phyloP scores from a whole-genome alignment of 2,329 filamentous ascomycete species.

The Mycogone perniciosa region DNA sequence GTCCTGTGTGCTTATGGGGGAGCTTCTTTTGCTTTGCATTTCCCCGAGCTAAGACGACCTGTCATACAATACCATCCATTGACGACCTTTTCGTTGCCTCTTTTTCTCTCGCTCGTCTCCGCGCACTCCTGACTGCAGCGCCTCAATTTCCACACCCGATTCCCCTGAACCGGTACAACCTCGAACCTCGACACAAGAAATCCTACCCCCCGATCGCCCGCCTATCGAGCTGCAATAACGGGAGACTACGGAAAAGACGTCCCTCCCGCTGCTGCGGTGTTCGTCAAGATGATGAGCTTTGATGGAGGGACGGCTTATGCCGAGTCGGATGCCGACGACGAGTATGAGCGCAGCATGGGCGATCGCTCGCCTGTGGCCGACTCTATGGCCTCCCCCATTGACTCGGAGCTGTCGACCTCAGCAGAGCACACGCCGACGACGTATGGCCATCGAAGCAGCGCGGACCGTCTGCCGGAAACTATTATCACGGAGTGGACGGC shows the following conservation, averaged over 20 bases:
- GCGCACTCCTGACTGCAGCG: background rate
- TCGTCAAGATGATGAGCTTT: conserved; percentile 48
- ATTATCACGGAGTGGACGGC: conserved; percentile 75
- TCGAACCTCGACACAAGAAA: background rate
- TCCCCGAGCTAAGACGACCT: background rate
- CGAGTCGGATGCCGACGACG: conserved; percentile 76
- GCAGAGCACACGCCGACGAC: conserved; percentile 75
- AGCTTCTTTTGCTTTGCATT: background rate
- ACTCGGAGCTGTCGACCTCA: conserved; percentile 63
- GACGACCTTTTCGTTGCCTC: background rate
- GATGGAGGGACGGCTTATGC: conserved; percentile 64
- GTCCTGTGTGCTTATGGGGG: background rate
- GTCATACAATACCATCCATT: background rate
- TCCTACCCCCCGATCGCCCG: background rate
- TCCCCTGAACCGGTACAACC: background rate
- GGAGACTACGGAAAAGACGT: too few relatives aligned
- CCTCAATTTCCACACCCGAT: background rate
- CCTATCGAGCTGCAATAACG: too few relatives aligned
- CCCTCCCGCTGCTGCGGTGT: conserved; percentile 10
- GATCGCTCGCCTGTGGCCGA: conserved; percentile 63
- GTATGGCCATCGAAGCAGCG: conserved; percentile 59
- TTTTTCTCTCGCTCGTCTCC: background rate
- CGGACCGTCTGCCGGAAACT: conserved; percentile 63
- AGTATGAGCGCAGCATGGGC: conserved; percentile 69
- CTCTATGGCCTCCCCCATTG: conserved; percentile 63